Base-by-base conservation (phyloP, 2,329 filamentous ascomycete genomes). In the Aspergillus tamarii region DNA sequence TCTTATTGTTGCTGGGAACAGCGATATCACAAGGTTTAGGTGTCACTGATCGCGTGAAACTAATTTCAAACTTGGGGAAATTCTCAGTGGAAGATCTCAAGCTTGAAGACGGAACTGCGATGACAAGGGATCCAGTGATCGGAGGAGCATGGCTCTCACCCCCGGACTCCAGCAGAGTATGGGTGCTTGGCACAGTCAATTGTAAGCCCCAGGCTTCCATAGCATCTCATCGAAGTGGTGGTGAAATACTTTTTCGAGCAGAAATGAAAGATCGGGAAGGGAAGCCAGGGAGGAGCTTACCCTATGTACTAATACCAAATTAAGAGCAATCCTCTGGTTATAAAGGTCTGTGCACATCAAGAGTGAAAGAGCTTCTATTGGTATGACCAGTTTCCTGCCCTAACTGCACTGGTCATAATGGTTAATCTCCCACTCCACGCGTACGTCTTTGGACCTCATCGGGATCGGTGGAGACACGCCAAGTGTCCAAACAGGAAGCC, bases 401-500 rank as follows among this genome's bases (percentile, higher is more conserved):
- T 14, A 8, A 48, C 23, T 46, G 4, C n/a, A 23, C n/a, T 23
- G 21, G 10, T 36, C 0, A 16, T 16, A 36, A 36, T 36, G 34
- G 34, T 36, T 6, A 16, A 7, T 36, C 34, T 36, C 12, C 5
- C 34, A 16, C 34, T 36, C 34, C 34, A 36, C 34, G 14, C 34
- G 34, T 36, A 14, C 34, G 5, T 36, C 14, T 36, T 14, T 2
- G 19, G 26, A 26, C 26, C 26, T 26, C 26, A 4, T 26, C 26
- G 26, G 41, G 3, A 21, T 26, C 21, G 21, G 46, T 50, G 48
- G 48, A 52, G 28, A 32, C 16, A 28, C 10, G 48, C 48, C 52
- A 36, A 55, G 52, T 53, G 16, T 55, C 32, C 19, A 34, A 55
- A 55, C n/a, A 55, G 52, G 52, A 55, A 55, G 52, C 52, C 52